Base-by-base conservation (phyloP, 2,329 filamentous ascomycete genomes). In the Xylariaceae sp. region DNA sequence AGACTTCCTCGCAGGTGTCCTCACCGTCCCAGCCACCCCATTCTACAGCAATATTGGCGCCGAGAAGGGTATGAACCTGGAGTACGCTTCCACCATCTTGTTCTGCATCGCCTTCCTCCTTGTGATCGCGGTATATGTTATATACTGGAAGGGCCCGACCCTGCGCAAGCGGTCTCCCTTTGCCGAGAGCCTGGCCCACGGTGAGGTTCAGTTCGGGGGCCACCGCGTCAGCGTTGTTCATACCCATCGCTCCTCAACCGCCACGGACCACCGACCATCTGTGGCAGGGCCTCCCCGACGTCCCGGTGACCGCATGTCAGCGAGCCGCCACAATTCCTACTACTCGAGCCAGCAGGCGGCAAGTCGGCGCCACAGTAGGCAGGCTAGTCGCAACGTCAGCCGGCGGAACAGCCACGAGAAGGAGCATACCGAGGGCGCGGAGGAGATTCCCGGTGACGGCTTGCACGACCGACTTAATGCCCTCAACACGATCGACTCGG, bases 1-100 rank as follows among this genome's bases (percentile, higher is more conserved):
- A 62, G 86, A 89, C 62, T 82, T 88, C 67, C 74, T 89, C 21
- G 86, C 86, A 29, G 86, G 86, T 71, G 76, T 88, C n/a, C 77
- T 86, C 12, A 86, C 85, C 1, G 74, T 88, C 29, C 85, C 83
- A 29, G 82, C 85, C 0, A 82, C 79, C 1, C 85, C 84, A 0
- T 77, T 83, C 65, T 84, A 80, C 67, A 67, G 71, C 26, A 82
- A 76, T 44, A 76, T 81, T 44, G 74, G 75, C 2, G 66, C 68
- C 4, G 64, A 67, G 44, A 71, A 76, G 14, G 79, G 79, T 63
- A 77, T 79, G 60, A 79, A 82, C 45, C 73, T 85, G 1, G 74
- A 81, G 48, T 82, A 80, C 63, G 81, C 83, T 0, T 81, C 77
- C 14, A 81, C 80, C 0, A 79, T 87, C 16, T 77, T 87, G 0